phyloP scores from a whole-genome alignment of 257 asterid genomes.

The Jasminum sambac region DNA sequence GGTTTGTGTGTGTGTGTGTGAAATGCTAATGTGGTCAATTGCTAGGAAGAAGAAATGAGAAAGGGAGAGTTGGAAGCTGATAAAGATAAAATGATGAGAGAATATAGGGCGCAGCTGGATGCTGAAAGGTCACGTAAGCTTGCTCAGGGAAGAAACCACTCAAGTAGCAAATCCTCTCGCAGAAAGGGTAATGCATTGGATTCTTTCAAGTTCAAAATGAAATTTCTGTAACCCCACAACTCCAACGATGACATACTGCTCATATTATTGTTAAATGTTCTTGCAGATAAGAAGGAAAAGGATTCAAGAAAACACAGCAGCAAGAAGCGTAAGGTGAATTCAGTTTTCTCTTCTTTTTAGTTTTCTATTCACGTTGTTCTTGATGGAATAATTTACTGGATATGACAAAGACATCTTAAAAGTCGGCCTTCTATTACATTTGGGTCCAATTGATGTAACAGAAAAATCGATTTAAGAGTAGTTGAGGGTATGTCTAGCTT shows the following conservation, averaged over 20 bases:
- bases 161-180: conserved; percentile 65
- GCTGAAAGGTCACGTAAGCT: conserved; percentile 91
- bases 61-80: conserved; percentile 99
- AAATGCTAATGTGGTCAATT: conserved; percentile 38
- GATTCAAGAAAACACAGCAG: conserved; percentile 73
- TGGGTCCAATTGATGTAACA: background rate
- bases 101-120: conserved; percentile 96
- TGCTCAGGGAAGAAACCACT: conserved; percentile 83
- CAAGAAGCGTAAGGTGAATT: conserved; percentile 86
- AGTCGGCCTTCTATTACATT: background rate
- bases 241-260: conserved; percentile 19
- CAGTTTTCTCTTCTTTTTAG: conserved; percentile 9
- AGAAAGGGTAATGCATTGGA: conserved; percentile 55
- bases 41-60: conserved; percentile 97
- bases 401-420: background rate
- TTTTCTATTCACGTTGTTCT: conserved; percentile 1
- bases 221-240: background rate
- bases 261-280: conserved; percentile 16
- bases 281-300: conserved; percentile 78
- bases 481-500: background rate
- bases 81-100: conserved; percentile 97
- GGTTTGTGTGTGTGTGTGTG: background rate
- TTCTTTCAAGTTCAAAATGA: conserved; percentile 1
- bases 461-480: background rate
- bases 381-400: background rate